Evolutionary conservation across 345 rosid genomes (phyloP).

Genomic region (Durio zibethinus): DNA sequence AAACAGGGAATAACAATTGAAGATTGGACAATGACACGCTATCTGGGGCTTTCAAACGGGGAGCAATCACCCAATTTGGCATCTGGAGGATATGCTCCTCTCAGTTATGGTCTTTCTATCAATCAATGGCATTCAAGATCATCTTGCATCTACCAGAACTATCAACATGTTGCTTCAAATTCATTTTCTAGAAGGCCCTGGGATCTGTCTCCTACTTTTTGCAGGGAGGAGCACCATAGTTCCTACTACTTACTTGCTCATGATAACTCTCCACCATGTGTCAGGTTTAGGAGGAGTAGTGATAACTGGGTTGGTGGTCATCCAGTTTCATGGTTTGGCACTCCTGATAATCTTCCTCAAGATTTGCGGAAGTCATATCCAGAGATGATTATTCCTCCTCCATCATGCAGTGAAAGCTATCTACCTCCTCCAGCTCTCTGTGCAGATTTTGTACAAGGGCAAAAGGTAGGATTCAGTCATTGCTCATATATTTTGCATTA

Average conservation of each 20-base stretch:
- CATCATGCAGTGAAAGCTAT: conserved; percentile 32
- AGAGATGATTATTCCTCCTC: conserved; percentile 36
- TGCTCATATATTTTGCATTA: background rate
- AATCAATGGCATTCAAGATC: conserved; percentile 53
- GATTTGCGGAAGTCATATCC: conserved; percentile 47
- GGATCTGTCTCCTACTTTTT: conserved; percentile 44
- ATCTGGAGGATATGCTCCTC: conserved; percentile 25
- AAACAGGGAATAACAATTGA: conserved; percentile 81
- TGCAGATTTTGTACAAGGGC: conserved; percentile 37
- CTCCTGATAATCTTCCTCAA: conserved; percentile 36
- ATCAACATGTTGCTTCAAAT: conserved; percentile 39
- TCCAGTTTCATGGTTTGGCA: conserved; percentile 34
- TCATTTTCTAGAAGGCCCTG: conserved; percentile 41
- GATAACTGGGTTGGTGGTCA: conserved; percentile 44
- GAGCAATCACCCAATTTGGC: conserved; percentile 40
- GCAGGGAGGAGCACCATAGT: conserved; percentile 67
- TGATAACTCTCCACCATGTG: conserved; percentile 39
- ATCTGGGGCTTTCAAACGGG: conserved; percentile 43
- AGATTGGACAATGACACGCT: conserved; percentile 54
- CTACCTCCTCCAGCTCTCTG: conserved; percentile 31
- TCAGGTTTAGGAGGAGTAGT: conserved; percentile 37
- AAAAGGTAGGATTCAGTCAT: conserved; percentile 36
- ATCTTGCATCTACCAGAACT: conserved; percentile 52
- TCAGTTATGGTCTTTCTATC: conserved; percentile 30
- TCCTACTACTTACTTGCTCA: conserved; percentile 58